Evolutionary conservation across 2,329 filamentous ascomycete species (phyloP).

Genomic region (Beauveria asiatica): DNA sequence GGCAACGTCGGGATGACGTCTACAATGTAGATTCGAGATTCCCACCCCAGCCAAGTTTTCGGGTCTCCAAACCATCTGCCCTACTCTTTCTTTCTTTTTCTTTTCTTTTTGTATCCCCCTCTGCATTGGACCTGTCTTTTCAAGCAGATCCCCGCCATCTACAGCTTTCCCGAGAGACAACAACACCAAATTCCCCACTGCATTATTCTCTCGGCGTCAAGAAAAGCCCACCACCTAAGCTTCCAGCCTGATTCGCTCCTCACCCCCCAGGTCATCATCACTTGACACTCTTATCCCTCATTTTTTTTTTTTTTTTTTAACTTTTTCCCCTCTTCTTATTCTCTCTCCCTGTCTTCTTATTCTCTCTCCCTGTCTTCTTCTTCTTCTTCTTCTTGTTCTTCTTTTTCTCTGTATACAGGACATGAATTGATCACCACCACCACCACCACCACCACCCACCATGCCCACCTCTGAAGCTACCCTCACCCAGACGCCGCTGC

Average conservation of each 20-base stretch:
- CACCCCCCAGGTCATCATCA: background rate
- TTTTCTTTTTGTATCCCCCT: no score
- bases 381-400: background rate
- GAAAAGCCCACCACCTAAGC: background rate
- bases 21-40: background rate
- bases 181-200: background rate
- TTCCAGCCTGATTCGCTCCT: conserved; percentile 1
- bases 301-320: background rate
- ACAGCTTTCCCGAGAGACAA: background rate
- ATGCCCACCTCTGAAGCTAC: background rate
- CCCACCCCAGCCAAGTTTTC: background rate
- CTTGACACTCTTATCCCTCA: background rate
- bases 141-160: no score
- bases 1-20: conserved; percentile 7
- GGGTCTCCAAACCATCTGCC: background rate
- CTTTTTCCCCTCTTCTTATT: background rate
- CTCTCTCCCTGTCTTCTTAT: no score
- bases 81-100: background rate
- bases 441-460: background rate
- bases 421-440: background rate
- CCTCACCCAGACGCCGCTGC: conserved; percentile 5
- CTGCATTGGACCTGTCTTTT: background rate
- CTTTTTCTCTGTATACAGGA: background rate
- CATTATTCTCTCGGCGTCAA: background rate
- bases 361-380: background rate